Percentiles rank a stretch among this genome's conserved stretches.
Conservation (phyloP, 148 eudicot genomes). For the Beta vulgaris region DNA sequence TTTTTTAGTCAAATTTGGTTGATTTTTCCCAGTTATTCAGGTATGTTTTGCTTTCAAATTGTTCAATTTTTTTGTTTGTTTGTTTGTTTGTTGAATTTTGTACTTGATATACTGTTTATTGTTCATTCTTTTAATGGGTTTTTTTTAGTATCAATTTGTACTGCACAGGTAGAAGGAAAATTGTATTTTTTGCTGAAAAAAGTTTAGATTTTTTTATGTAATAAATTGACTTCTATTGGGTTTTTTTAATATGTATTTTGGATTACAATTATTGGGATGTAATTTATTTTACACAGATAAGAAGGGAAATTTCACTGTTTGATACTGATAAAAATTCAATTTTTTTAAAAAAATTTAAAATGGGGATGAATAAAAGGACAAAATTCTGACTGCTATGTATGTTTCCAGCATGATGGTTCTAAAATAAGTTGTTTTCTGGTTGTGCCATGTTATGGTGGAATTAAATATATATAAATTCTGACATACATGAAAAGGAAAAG, state of each 20-base stretch:
- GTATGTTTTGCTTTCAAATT: conserved; percentile 5
- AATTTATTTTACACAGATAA: too few species aligned
- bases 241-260: neutral
- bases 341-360: neutral
- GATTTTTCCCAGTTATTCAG: neutral
- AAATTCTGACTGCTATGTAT: neutral
- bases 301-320: too few species aligned
- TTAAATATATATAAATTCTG: neutral
- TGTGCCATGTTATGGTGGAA: conserved; percentile 13
- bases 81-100: neutral
- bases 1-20: neutral
- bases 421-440: neutral
- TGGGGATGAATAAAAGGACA: neutral
- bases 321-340: neutral
- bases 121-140: neutral
- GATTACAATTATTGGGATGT: neutral
- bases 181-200: neutral
- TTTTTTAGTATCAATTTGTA: too few species aligned
- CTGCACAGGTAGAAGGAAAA: too few species aligned
- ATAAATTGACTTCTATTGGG: too few species aligned
- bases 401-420: neutral
- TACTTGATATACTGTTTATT: neutral
- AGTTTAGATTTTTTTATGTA: too few species aligned
- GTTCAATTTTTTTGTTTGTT: neutral
- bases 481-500: conserved; percentile 6